A percentile compares a stretch with the other conserved stretches of the same genome.
Evolutionary conservation across 2,329 filamentous ascomycete genomes (phyloP).

Genomic region (Fusarium marasasianum): DNA sequence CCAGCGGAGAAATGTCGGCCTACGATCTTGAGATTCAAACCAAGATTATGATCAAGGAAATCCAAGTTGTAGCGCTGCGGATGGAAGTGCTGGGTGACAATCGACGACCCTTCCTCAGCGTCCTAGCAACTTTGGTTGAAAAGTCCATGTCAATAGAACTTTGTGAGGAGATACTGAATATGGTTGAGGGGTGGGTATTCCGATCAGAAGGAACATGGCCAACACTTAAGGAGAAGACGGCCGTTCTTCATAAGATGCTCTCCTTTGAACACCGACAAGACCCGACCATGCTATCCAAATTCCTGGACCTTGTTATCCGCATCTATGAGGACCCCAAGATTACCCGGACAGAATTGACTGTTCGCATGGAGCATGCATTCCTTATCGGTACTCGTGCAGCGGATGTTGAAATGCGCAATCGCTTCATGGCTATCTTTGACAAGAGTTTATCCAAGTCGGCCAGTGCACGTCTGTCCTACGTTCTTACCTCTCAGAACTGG

Average conservation of each 20-base stretch:
- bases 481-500: slow-evolving; percentile 94
- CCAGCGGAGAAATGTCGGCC: slow-evolving; percentile 67
- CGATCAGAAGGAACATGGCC: slow-evolving; percentile 94
- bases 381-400: slow-evolving; percentile 92
- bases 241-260: slow-evolving; percentile 98
- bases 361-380: slow-evolving; percentile 97
- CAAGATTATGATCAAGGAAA: slow-evolving; percentile 90
- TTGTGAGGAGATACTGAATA: slow-evolving; percentile 90
- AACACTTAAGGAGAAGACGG: slow-evolving; percentile 98
- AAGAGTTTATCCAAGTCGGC: slow-evolving; percentile 93
- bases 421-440: slow-evolving; percentile 97
- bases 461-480: slow-evolving; percentile 86
- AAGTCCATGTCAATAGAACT: slow-evolving; percentile 88
- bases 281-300: slow-evolving; percentile 86
- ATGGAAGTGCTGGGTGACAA: slow-evolving; percentile 95
- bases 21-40: slow-evolving; percentile 91
- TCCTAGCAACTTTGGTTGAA: slow-evolving; percentile 93
- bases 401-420: slow-evolving; percentile 95
- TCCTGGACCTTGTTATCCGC: slow-evolving; percentile 93
- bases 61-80: slow-evolving; percentile 88
- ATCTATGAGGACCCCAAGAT: slow-evolving; percentile 99
- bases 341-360: slow-evolving; percentile 91
- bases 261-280: slow-evolving; percentile 89
- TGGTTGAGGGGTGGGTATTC: slow-evolving; percentile 98
- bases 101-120: slow-evolving; percentile 91